Evolutionary conservation across 352 stramenopile genomes (phyloP).

Genomic region (Phytopythium ostracodes): DNA sequence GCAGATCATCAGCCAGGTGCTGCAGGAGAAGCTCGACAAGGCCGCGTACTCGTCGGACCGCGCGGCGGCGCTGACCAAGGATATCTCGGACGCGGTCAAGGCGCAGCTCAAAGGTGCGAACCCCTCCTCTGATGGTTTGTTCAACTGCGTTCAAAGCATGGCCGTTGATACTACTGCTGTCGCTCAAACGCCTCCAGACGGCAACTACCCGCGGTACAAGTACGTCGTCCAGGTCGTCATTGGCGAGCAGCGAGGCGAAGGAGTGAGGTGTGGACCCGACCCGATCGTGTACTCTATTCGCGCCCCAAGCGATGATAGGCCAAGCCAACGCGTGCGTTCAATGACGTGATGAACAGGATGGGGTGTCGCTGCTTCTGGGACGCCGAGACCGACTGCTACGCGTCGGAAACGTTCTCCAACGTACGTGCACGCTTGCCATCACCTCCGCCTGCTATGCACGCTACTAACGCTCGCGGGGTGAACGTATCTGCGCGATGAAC

Average conservation of each 20-base stretch:
- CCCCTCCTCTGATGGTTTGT: neutral
- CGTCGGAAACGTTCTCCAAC: slow-evolving; percentile 88
- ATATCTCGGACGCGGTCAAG: slow-evolving; percentile 86
- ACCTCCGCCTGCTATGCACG: too few species aligned
- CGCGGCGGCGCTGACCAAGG: slow-evolving; percentile 73
- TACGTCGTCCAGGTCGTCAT: slow-evolving; percentile 91
- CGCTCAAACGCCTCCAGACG: slow-evolving; percentile 12
- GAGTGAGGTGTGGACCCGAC: slow-evolving; percentile 44
- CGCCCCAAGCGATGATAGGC: neutral
- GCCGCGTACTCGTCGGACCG: slow-evolving; percentile 69
- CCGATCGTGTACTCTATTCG: neutral
- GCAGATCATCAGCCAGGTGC: slow-evolving; percentile 58
- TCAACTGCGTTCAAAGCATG: neutral
- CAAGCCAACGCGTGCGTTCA: neutral
- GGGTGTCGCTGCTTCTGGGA: slow-evolving; percentile 90
- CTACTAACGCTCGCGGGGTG: neutral
- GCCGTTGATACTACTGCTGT: neutral
- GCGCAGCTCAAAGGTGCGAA: slow-evolving; percentile 79
- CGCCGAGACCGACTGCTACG: slow-evolving; percentile 85
- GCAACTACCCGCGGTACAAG: slow-evolving; percentile 85
- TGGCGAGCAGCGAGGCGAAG: slow-evolving; percentile 85
- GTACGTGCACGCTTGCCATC: too few species aligned
- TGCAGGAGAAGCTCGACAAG: slow-evolving; percentile 66
- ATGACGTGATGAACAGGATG: slow-evolving; percentile 46
- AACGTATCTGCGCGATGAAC: neutral